Conservation (phyloP, 2,329 filamentous ascomycete genomes). For the Thermoascus crustaceus region DNA sequence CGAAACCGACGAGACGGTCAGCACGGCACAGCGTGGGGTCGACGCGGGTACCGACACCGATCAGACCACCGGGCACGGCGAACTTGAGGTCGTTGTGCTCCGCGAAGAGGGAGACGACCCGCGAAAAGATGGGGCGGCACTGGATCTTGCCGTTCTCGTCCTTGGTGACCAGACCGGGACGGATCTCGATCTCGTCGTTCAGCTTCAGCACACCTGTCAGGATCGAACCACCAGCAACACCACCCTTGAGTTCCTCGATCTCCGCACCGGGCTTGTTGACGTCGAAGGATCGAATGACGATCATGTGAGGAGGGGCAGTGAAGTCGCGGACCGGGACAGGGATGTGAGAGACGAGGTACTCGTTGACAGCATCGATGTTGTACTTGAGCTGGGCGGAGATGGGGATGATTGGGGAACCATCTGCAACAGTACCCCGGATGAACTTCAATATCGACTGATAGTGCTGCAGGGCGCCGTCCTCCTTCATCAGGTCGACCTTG, state of each 20-base stretch:
- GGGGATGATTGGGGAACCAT: slow-evolving; percentile 89
- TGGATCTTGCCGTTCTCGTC: slow-evolving; percentile 89
- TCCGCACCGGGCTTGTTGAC: slow-evolving; percentile 99
- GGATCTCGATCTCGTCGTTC: slow-evolving; percentile 96
- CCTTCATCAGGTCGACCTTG: slow-evolving; percentile 97
- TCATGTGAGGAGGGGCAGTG: slow-evolving; percentile 89
- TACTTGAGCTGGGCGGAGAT: slow-evolving; percentile 98
- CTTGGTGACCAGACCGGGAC: slow-evolving; percentile 95
- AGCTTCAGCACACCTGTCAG: slow-evolving; percentile 94
- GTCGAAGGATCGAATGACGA: slow-evolving; percentile 97
- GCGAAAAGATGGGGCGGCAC: slow-evolving; percentile 94
- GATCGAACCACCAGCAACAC: slow-evolving; percentile 95
- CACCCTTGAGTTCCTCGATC: slow-evolving; percentile 96
- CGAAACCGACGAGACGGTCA: slow-evolving; percentile 96
- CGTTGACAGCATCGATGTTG: slow-evolving; percentile 98
- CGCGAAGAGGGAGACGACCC: slow-evolving; percentile 89
- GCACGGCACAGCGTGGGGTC: slow-evolving; percentile 97
- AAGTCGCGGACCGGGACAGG: slow-evolving; percentile 89
- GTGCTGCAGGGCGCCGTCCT: slow-evolving; percentile 87
- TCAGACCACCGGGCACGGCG: slow-evolving; percentile 91
- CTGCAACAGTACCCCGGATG: slow-evolving; percentile 92
- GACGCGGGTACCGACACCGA: slow-evolving; percentile 95
- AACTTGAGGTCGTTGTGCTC: slow-evolving; percentile 99
- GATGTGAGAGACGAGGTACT: slow-evolving; percentile 90
- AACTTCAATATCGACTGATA: slow-evolving; percentile 98